Base-by-base conservation (phyloP, 2,329 filamentous ascomycete genomes). In the Fusarium dlaminii region DNA sequence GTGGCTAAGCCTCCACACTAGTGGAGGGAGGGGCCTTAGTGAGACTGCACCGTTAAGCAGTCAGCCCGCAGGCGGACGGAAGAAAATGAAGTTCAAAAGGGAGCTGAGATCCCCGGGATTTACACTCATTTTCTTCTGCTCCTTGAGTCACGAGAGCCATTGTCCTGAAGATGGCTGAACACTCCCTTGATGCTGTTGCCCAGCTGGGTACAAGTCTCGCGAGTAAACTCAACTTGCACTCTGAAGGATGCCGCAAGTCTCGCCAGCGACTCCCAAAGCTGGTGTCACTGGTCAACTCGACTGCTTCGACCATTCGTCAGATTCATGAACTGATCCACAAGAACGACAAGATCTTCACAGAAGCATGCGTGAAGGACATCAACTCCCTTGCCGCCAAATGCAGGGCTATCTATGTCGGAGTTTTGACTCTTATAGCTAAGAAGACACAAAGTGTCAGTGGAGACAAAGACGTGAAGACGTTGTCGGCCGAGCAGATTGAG, bases 81-180 rank as follows among this genome's bases (percentile, higher is more conserved):
- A 13, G 1, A 22, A 15, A 30, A 6, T 55, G 9, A 42, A 14
- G 34, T 39, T 67, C 17, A 68, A 68, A 68, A 56, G 30, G 20
- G n/a, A 15, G 18, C 15, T 5, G 8, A 5, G n/a, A 10, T 1
- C 5, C 65, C 29, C 13, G 2, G 32, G 1, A 0, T n/a, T 43
- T 9, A 1, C 2, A 17, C 8, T 5, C 3, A 0, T 5, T 43
- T 6, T 14, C 36, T 15, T 18, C 4, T 1, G 4, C 32, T 8
- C 8, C 3, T 4, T 5, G 18, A n/a, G 15, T 1, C 12, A 8
- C 1, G 6, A 30, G 3, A 39, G 11, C 5, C 20, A 11, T 22
- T 11, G 4, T 7, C 15, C 4, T 1, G 2, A 17, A 11, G 6
- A 68, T 68, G 66, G 46, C 22, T 9, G 20, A 36, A 8, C 8